These are phyloP conservation scores for Eremochloa ophiuroides DNA, from an alignment of 176 grass and related monocot species.

Conservation along the genomic window DNA sequence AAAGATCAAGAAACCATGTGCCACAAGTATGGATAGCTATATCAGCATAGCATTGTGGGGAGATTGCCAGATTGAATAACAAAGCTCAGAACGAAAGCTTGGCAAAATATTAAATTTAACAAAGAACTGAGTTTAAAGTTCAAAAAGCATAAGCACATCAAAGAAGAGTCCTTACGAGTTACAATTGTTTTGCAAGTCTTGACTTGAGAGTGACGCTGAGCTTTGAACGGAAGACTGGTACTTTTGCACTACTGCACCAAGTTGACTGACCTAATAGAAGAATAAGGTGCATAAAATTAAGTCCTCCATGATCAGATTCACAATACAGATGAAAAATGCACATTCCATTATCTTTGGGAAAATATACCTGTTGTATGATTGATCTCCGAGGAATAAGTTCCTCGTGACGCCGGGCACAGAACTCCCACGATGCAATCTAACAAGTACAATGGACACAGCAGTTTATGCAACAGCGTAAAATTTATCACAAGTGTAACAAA, in stretches of 20 bases:
- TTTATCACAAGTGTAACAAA: not conserved
- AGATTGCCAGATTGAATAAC: not conserved
- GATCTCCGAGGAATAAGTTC: constrained; percentile 93
- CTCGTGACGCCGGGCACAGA: constrained; percentile 88
- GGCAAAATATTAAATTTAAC: not conserved
- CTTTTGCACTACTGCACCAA: constrained; percentile 79
- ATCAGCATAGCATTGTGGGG: not conserved
- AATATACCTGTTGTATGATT: constrained; percentile 80
- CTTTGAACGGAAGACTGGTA: constrained; percentile 77
- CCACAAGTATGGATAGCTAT: not conserved
- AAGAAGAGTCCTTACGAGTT: constrained; percentile 73
- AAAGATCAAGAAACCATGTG: not conserved
- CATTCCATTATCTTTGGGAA: not conserved
- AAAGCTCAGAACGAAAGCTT: not conserved
- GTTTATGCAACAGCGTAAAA: not conserved
- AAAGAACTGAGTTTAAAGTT: constrained; percentile 13
- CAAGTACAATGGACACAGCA: constrained; percentile 3
- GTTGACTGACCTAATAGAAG: constrained; percentile 73
- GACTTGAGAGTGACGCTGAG: constrained; percentile 55
- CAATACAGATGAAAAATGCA: not conserved
- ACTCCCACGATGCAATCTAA: constrained; percentile 96
- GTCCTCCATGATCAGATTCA: not conserved
- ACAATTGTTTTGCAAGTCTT: constrained; percentile 91
- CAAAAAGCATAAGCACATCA: not conserved
- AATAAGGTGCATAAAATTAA: constrained; percentile 3